Percentiles rank a stretch among this genome's conserved stretches.
Conservation (phyloP, 257 asterid genomes). For the Knoxia roxburghii region DNA sequence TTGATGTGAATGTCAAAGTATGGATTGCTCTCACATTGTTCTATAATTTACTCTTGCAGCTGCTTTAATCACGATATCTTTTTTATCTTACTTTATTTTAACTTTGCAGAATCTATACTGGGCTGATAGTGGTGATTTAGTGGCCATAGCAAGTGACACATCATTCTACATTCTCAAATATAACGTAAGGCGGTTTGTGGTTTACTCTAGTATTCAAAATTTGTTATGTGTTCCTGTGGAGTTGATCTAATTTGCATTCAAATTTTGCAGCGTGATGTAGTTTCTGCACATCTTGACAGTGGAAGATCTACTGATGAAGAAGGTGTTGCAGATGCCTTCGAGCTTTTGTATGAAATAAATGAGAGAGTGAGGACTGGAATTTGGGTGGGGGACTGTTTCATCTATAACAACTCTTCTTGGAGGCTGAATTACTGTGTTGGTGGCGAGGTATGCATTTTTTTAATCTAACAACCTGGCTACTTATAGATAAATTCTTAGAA, state of each 20-base stretch:
- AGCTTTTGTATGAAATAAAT: slow-evolving; percentile 83
- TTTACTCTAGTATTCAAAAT: slow-evolving; percentile 5
- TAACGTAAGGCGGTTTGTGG: slow-evolving; percentile 38
- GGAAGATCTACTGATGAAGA: slow-evolving; percentile 87
- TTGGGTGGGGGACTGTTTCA: slow-evolving; percentile 99
- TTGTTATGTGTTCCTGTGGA: slow-evolving; percentile 6
- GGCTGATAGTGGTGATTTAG: slow-evolving; percentile 94
- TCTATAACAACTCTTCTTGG: slow-evolving; percentile 93
- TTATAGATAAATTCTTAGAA: slow-evolving; percentile 4
- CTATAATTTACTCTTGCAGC: slow-evolving; percentile 16
- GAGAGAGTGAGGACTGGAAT: slow-evolving; percentile 96
- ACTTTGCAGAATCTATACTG: slow-evolving; percentile 82
- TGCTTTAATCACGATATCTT: not conserved
- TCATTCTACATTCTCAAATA: slow-evolving; percentile 84
- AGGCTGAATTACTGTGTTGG: slow-evolving; percentile 97
- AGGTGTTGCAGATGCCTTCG: slow-evolving; percentile 99
- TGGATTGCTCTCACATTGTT: slow-evolving; percentile 17
- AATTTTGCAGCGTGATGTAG: slow-evolving; percentile 82
- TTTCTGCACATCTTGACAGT: slow-evolving; percentile 83
- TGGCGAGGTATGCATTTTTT: slow-evolving; percentile 63
- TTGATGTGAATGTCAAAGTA: slow-evolving; percentile 94
- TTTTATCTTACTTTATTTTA: slow-evolving; percentile 9
- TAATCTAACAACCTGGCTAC: not conserved
- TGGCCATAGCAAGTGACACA: slow-evolving; percentile 78
- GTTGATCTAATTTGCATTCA: slow-evolving; percentile 17